phyloP scores from a whole-genome alignment of 2,329 filamentous ascomycete species.

The Hypocreales sp. region DNA sequence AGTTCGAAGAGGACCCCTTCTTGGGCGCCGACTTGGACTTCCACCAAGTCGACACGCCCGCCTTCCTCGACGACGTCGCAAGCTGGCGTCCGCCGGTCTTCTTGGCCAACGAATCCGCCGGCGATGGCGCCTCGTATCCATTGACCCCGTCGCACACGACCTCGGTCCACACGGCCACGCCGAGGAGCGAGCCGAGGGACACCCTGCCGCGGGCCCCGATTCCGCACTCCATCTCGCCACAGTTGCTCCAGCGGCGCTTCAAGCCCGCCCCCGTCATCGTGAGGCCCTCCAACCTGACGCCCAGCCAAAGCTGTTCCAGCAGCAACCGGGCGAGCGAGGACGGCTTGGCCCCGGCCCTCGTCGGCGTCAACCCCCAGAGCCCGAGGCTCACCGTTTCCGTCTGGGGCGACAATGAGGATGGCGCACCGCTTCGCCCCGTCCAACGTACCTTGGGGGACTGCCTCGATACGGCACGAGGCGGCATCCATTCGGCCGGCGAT shows the following conservation, averaged over 20 bases:
- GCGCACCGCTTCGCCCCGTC: conserved; percentile 18
- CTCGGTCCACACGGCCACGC: conserved; percentile 29
- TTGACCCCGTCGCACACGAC: conserved; percentile 37
- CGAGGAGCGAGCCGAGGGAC: conserved; percentile 17
- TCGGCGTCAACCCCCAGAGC: conserved; percentile 30
- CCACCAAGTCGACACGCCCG: conserved; percentile 23
- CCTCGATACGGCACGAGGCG: conserved; percentile 18
- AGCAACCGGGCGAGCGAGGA: conserved; percentile 36
- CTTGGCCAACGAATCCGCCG: conserved; percentile 3
- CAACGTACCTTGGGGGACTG: conserved; percentile 24
- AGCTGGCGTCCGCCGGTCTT: conserved; percentile 8
- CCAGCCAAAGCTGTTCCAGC: conserved; percentile 31
- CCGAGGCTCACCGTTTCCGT: conserved; percentile 41
- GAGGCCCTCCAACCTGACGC: conserved; percentile 26
- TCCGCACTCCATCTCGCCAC: conserved; percentile 23
- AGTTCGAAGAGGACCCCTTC: conserved; percentile 32
- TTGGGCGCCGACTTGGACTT: conserved; percentile 32
- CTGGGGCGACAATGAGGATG: conserved; percentile 32
- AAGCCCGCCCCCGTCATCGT: conserved; percentile 15
- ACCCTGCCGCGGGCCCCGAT: conserved; percentile 10
- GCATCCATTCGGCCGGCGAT: conserved; percentile 23
- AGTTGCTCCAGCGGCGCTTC: conserved; percentile 25
- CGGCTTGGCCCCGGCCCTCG: conserved; percentile 20
- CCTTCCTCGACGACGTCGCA: conserved; percentile 25
- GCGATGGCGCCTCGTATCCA: conserved; percentile 20